Percentiles rank a stretch among this genome's conserved stretches.
Evolutionary conservation across 2,329 filamentous ascomycete genomes (phyloP).

Genomic region (Ceratocystis huliohia): DNA sequence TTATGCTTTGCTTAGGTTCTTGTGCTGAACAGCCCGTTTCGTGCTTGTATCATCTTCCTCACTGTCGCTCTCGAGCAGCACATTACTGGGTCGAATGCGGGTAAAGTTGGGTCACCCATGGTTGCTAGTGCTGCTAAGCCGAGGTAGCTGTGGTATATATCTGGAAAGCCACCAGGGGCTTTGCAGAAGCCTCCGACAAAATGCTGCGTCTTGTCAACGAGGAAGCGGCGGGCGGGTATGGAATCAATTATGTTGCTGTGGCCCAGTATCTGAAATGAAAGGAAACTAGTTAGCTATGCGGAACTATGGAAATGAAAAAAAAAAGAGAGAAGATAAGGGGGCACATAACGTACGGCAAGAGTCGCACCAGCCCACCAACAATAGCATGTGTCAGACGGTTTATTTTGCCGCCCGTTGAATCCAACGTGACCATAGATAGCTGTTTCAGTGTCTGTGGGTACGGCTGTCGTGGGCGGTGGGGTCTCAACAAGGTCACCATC

Average conservation of each 20-base stretch:
- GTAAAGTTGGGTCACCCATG: conserved; percentile 56
- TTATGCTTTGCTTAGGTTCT: neutral
- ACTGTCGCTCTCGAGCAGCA: conserved; percentile 57
- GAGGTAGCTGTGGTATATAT: conserved; percentile 80
- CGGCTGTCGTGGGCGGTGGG: conserved; percentile 12
- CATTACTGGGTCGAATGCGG: conserved; percentile 58
- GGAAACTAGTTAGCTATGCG: conserved; percentile 9
- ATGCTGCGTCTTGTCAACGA: conserved; percentile 79
- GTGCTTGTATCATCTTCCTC: conserved; percentile 37
- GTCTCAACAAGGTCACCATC: conserved; percentile 29
- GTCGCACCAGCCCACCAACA: conserved; percentile 79
- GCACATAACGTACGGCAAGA: conserved; percentile 29
- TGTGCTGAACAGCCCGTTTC: conserved; percentile 24
- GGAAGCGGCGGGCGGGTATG: conserved; percentile 51
- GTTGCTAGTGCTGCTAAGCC: conserved; percentile 69
- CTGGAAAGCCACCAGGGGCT: conserved; percentile 51
- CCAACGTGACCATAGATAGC: conserved; percentile 44
- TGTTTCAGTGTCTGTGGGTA: conserved; percentile 8
- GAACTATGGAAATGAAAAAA: conserved; percentile 25
- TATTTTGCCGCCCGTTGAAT: conserved; percentile 84
- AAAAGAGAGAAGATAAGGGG: conserved; percentile 31
- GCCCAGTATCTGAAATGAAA: conserved; percentile 41
- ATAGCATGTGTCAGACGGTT: conserved; percentile 89
- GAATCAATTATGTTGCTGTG: conserved; percentile 45
- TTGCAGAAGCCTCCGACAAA: conserved; percentile 74